These are phyloP conservation scores for Fusarium nisikadoi DNA, from an alignment of 2,329 filamentous ascomycete genomes.

Conservation along the genomic window DNA sequence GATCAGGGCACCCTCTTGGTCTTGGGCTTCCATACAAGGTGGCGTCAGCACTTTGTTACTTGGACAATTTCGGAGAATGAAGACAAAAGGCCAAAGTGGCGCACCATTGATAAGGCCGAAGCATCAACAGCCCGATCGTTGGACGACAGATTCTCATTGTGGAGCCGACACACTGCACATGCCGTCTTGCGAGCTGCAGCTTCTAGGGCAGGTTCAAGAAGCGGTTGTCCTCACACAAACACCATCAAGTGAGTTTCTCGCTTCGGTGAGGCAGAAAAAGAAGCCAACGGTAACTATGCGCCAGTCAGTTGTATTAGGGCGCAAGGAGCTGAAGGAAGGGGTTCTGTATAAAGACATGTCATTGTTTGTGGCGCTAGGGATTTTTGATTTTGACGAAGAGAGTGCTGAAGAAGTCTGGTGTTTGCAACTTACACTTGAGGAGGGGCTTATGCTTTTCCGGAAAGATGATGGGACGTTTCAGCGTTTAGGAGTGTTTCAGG, in stretches of 20 bases:
- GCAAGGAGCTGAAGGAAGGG: background rate
- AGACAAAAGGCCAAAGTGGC: background rate
- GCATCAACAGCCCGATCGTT: background rate
- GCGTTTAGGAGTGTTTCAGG: background rate
- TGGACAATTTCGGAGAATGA: background rate
- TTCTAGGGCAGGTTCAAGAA: background rate
- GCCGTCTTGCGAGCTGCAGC: slow-evolving; percentile 15
- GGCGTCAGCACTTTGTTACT: background rate
- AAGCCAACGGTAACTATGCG: background rate
- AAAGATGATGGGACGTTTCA: background rate
- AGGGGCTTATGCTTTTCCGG: background rate
- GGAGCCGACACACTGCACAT: slow-evolving; percentile 4
- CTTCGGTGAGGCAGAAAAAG: background rate
- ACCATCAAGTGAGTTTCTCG: background rate
- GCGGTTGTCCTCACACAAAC: background rate
- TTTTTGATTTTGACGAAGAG: slow-evolving; percentile 9
- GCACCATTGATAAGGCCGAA: background rate
- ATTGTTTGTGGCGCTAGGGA: background rate
- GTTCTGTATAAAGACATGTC: background rate
- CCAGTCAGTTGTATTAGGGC: background rate
- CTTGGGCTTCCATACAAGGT: slow-evolving; percentile 23
- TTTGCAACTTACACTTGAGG: background rate
- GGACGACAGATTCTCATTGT: background rate
- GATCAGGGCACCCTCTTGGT: slow-evolving; percentile 18
- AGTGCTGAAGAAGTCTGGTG: background rate